Evolutionary conservation across 169 alveolate species (phyloP).

Genomic region (Plasmodium blacklocki): DNA sequence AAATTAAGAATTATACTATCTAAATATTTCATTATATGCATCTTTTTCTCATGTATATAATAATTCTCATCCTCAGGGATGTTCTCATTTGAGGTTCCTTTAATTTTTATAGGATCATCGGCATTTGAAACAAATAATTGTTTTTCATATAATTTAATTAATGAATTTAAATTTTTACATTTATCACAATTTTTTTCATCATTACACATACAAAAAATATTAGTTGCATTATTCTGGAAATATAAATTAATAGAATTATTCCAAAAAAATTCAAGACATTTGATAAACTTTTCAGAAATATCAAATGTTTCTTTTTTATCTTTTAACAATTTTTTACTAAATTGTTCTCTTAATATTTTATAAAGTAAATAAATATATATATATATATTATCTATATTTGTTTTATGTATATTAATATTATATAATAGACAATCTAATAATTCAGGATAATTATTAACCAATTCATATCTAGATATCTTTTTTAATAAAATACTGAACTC

Average conservation of each 20-base stretch:
- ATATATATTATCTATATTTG: slow-evolving; percentile 11
- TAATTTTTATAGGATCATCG: not conserved
- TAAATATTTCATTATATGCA: slow-evolving; percentile 33
- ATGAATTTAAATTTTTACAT: slow-evolving; percentile 10
- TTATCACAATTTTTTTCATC: slow-evolving; percentile 33
- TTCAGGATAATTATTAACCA: slow-evolving; percentile 62
- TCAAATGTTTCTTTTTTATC: slow-evolving; percentile 65
- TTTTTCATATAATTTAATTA: slow-evolving; percentile 21
- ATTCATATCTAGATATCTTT: slow-evolving; percentile 61
- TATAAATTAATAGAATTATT: slow-evolving; percentile 19
- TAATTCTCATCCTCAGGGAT: not conserved
- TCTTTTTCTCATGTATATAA: slow-evolving; percentile 22
- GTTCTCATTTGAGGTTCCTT: not conserved
- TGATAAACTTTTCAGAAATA: slow-evolving; percentile 32
- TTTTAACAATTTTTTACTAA: slow-evolving; percentile 56
- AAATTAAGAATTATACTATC: slow-evolving; percentile 58
- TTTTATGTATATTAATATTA: slow-evolving; percentile 22
- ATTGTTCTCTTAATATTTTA: slow-evolving; percentile 66
- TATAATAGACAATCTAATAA: slow-evolving; percentile 29
- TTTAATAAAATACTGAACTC: slow-evolving; percentile 38
- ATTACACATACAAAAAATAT: slow-evolving; percentile 28
- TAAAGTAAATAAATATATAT: slow-evolving; percentile 37
- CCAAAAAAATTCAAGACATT: slow-evolving; percentile 53
- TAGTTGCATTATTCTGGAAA: slow-evolving; percentile 4
- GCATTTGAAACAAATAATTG: not conserved